These are phyloP conservation scores for Saccharomycopsis oosterbeekiorum DNA, from an alignment of 805 yeast species.

Conservation along the genomic window DNA sequence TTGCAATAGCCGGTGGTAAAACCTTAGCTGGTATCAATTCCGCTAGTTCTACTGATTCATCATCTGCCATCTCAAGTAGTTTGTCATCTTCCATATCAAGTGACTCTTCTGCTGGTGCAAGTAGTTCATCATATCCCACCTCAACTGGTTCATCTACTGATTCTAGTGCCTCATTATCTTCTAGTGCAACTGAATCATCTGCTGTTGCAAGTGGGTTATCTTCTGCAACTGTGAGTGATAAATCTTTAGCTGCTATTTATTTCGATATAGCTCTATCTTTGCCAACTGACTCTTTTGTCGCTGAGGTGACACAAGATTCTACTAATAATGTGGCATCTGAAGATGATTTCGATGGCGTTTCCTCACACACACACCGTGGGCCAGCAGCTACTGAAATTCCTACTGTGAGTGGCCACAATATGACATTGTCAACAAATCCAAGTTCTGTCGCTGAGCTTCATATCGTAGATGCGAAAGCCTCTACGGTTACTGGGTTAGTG, in stretches of 20 bases:
- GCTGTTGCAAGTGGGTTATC: not conserved
- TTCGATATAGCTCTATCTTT: not conserved
- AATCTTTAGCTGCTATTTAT: not conserved
- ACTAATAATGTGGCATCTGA: not conserved
- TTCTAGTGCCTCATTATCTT: not conserved
- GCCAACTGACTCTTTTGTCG: not conserved
- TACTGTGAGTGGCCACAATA: not conserved
- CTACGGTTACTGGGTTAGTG: not conserved
- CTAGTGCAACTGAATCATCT: not conserved
- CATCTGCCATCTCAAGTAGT: not conserved
- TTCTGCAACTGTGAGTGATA: not conserved
- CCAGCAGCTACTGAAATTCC: not conserved
- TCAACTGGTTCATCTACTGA: not conserved
- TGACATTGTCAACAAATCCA: not conserved
- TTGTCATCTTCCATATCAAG: too few relatives aligned
- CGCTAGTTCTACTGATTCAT: too few relatives aligned
- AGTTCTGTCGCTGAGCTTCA: not conserved
- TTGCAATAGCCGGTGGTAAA: too few relatives aligned
- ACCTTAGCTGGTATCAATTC: too few relatives aligned
- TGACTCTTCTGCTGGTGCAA: too few relatives aligned
- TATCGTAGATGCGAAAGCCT: not conserved
- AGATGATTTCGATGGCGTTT: not conserved
- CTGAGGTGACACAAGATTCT: not conserved
- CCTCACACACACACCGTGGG: not conserved
- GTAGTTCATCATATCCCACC: too few relatives aligned